Percentiles rank a stretch among this genome's conserved stretches.
Evolutionary conservation across 2,329 filamentous ascomycete species (phyloP).

Genomic region (Monilinia fructicola): DNA sequence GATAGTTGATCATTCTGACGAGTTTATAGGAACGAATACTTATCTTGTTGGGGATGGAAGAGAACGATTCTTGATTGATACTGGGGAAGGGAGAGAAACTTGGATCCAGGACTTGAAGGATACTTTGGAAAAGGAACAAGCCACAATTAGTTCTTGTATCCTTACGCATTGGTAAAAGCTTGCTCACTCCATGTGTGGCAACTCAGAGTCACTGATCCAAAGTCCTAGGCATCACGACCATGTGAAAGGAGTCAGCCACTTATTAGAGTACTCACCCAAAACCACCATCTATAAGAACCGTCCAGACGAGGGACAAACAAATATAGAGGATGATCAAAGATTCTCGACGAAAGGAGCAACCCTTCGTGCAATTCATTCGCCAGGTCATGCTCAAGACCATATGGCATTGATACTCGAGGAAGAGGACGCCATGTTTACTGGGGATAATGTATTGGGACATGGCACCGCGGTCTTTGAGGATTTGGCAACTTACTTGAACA

Average conservation of each 20-base stretch:
- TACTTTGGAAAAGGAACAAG: conserved; percentile 66
- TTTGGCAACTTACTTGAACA: conserved; percentile 65
- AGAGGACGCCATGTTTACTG: conserved; percentile 81
- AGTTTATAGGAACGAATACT: conserved; percentile 83
- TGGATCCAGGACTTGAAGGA: conserved; percentile 69
- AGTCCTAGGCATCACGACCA: conserved; percentile 69
- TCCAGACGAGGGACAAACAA: conserved; percentile 52
- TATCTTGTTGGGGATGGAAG: conserved; percentile 81
- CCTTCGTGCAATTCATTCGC: conserved; percentile 63
- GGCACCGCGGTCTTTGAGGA: conserved; percentile 86
- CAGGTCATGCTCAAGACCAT: conserved; percentile 81
- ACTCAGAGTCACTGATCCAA: neutral
- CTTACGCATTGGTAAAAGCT: conserved; percentile 75
- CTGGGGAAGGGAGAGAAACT: conserved; percentile 70
- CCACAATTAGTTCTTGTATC: conserved; percentile 66
- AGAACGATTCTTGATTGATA: conserved; percentile 80
- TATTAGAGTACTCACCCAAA: conserved; percentile 62
- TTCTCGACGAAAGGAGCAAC: conserved; percentile 62
- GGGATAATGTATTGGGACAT: conserved; percentile 84
- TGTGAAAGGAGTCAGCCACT: conserved; percentile 69
- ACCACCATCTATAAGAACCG: conserved; percentile 66
- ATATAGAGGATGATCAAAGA: conserved; percentile 56
- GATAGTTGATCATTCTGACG: conserved; percentile 33
- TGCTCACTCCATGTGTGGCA: neutral
- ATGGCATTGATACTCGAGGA: conserved; percentile 75